These are phyloP conservation scores for Helotiales sp. DNA, from an alignment of 2,329 filamentous ascomycete species.

Conservation along the genomic window DNA sequence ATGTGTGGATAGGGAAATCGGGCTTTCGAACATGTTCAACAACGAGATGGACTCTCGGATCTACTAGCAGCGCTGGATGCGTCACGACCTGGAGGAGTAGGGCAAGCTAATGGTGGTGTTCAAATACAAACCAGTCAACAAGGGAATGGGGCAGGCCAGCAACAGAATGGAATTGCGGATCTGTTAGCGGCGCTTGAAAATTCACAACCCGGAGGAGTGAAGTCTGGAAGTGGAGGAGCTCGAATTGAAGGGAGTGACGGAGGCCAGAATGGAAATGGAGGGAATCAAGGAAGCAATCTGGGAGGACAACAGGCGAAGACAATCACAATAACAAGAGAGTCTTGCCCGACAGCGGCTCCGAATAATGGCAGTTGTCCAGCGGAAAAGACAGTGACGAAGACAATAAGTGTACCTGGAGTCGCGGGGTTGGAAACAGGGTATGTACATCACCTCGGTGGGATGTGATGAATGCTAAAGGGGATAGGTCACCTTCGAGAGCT, in stretches of 20 bases:
- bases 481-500: conserved; percentile 43
- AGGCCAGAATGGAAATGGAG: conserved; percentile 6
- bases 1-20: conserved; percentile 24
- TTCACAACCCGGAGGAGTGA: conserved; percentile 17
- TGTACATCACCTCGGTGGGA: not conserved
- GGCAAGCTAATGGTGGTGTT: conserved; percentile 7
- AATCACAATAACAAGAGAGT: conserved; percentile 46
- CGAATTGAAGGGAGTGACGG: not conserved
- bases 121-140: not conserved
- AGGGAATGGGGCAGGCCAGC: not conserved
- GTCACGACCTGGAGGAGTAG: conserved; percentile 16
- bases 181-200: conserved; percentile 33
- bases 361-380: conserved; percentile 28
- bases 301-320: conserved; percentile 19
- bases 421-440: conserved; percentile 27
- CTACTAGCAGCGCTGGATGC: conserved; percentile 33
- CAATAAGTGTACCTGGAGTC: conserved; percentile 33
- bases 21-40: conserved; percentile 17
- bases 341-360: conserved; percentile 13
- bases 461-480: conserved; percentile 11
- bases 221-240: conserved; percentile 12
- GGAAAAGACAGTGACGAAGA: conserved; percentile 35
- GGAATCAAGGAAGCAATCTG: not conserved
- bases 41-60: conserved; percentile 30
- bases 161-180: conserved; percentile 30